phyloP scores from a whole-genome alignment of 495 filamentous ascomycete genomes.

The Neurospora cerealis region DNA sequence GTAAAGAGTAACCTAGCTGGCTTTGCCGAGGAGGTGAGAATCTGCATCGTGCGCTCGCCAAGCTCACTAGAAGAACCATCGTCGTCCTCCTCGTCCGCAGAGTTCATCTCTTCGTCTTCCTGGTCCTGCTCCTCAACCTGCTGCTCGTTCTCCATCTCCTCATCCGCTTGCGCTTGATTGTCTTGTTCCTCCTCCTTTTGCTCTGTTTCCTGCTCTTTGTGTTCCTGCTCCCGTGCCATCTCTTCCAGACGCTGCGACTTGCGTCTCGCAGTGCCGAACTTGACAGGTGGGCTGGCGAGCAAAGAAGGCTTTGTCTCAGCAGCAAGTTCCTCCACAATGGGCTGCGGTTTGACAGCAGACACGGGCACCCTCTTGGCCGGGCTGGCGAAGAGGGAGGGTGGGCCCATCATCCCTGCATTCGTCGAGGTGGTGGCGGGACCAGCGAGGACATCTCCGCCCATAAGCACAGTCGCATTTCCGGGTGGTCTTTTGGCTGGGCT shows the following conservation, averaged over 20 bases:
- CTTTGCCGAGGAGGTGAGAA: background rate
- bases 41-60: background rate
- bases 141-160: conserved; percentile 1
- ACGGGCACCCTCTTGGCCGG: background rate
- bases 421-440: background rate
- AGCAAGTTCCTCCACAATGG: background rate
- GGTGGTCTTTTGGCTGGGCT: background rate
- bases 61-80: background rate
- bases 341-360: background rate
- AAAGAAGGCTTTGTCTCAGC: conserved; percentile 23
- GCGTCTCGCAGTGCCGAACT: background rate
- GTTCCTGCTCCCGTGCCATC: background rate
- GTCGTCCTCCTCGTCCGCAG: conserved; percentile 2
- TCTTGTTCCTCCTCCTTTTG: background rate
- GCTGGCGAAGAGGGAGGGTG: background rate
- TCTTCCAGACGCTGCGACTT: conserved; percentile 1
- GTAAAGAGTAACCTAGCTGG: background rate
- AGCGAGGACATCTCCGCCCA: background rate
- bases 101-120: background rate
- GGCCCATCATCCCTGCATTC: background rate
- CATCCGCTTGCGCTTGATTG: background rate
- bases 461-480: background rate
- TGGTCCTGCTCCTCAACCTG: background rate
- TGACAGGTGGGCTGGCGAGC: conserved; percentile 12
- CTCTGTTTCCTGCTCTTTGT: background rate